Conservation (phyloP, 257 asterid species). For the Nicotiana knightiana region DNA sequence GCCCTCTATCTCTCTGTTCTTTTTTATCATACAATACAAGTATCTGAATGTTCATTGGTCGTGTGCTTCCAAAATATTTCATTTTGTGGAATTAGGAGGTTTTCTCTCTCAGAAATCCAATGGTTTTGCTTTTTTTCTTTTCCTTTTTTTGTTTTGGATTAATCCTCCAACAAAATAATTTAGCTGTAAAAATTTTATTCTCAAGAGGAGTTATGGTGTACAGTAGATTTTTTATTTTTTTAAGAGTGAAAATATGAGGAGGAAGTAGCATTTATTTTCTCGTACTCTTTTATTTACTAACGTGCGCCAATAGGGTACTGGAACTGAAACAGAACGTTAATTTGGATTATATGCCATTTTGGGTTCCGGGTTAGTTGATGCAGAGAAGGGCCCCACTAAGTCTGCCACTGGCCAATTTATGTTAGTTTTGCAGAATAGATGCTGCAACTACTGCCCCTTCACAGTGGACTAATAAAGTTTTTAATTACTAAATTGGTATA, state of each 20-base stretch:
- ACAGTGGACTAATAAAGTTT: neutral
- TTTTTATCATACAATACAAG: too few species aligned
- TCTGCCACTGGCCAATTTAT: constrained; percentile 5
- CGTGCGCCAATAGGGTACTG: constrained; percentile 5
- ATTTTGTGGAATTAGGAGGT: neutral
- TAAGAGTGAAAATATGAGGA: neutral
- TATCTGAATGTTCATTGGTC: neutral
- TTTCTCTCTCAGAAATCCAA: neutral
- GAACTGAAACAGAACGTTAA: constrained; percentile 35
- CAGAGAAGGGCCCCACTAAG: constrained; percentile 16
- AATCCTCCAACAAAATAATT: neutral
- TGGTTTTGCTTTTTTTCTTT: neutral
- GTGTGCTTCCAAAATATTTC: neutral
- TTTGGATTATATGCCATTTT: constrained; percentile 30
- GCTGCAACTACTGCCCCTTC: neutral
- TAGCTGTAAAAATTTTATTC: neutral
- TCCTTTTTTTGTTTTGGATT: neutral
- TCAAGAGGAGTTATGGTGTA: neutral
- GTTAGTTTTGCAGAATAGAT: neutral
- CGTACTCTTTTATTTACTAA: neutral
- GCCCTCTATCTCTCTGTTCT: neutral
- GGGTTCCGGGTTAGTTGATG: constrained; percentile 38
- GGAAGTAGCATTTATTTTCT: neutral
- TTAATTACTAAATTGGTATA: neutral
- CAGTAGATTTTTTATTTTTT: neutral